phyloP scores from a whole-genome alignment of 257 asterid species.

The Coffea canephora region DNA sequence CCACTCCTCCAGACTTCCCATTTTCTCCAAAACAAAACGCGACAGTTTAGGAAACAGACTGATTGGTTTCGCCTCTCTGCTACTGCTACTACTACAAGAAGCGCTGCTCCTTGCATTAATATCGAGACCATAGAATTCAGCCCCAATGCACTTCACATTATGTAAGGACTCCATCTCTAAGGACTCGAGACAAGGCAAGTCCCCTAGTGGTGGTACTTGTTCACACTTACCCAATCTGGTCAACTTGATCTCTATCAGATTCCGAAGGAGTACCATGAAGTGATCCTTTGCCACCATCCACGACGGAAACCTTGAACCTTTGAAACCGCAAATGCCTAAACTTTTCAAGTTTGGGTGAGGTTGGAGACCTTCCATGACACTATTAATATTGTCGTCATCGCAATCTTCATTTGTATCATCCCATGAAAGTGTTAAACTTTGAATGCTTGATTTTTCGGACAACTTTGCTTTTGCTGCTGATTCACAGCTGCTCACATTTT shows the following conservation, averaged over 20 bases:
- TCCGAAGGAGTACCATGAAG: neutral
- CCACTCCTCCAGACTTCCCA: neutral
- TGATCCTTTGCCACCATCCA: neutral
- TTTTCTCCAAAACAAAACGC: neutral
- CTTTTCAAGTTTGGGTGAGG: neutral
- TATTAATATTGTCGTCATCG: neutral
- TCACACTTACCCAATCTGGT: neutral
- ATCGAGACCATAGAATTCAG: neutral
- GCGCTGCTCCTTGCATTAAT: neutral
- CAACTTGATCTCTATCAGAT: neutral
- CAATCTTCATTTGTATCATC: neutral
- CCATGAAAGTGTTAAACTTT: constrained; percentile 8
- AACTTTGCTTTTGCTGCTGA: constrained; percentile 20
- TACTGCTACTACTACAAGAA: too few species aligned
- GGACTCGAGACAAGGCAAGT: constrained; percentile 4
- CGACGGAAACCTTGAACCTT: constrained; percentile 1
- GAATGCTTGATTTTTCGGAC: constrained; percentile 6
- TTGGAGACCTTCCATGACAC: neutral
- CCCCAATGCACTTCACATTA: neutral
- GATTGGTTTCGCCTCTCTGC: neutral
- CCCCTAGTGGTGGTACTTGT: constrained; percentile 7
- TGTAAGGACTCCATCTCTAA: neutral
- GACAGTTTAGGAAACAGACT: neutral
- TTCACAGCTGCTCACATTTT: constrained; percentile 4
- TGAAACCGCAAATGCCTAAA: neutral